Evolutionary conservation across 805 yeast species (phyloP).

Genomic region (Danielozyma ontarioensis): DNA sequence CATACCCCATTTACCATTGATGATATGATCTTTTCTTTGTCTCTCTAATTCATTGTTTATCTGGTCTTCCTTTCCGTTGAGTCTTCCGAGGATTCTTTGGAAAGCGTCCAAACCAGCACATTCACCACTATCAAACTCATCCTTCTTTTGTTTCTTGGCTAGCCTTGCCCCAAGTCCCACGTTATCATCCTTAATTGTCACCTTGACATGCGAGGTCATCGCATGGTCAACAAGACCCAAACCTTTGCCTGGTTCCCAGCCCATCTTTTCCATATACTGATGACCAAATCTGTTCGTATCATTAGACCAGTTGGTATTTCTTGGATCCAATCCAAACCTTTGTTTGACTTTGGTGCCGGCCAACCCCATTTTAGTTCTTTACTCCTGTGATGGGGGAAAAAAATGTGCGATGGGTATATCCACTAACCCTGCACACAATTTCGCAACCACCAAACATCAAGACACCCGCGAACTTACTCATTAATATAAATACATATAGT

Average conservation of each 20-base stretch:
- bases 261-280: constrained; percentile 70
- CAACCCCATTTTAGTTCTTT: constrained; percentile 53
- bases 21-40: constrained; percentile 60
- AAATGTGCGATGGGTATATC: too few relatives aligned
- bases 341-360: constrained; percentile 79
- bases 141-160: constrained; percentile 51
- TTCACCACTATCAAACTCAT: constrained; percentile 74
- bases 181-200: constrained; percentile 74
- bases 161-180: constrained; percentile 86
- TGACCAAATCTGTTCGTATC: constrained; percentile 83
- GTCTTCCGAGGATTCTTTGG: constrained; percentile 81
- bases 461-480: too few relatives aligned
- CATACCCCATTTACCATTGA: constrained; percentile 87
- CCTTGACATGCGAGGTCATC: constrained; percentile 77
- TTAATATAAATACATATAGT: too few relatives aligned
- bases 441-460: too few relatives aligned
- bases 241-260: constrained; percentile 93
- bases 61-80: constrained; percentile 79
- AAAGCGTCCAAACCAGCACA: constrained; percentile 90
- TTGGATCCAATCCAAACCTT: constrained; percentile 86
- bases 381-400: too few relatives aligned
- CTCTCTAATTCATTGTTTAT: constrained; percentile 62
- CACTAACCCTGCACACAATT: too few relatives aligned
- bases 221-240: constrained; percentile 68
- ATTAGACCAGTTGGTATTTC: constrained; percentile 93